Conservation (phyloP, 352 stramenopile genomes). For the Globisporangium camurandrum region DNA sequence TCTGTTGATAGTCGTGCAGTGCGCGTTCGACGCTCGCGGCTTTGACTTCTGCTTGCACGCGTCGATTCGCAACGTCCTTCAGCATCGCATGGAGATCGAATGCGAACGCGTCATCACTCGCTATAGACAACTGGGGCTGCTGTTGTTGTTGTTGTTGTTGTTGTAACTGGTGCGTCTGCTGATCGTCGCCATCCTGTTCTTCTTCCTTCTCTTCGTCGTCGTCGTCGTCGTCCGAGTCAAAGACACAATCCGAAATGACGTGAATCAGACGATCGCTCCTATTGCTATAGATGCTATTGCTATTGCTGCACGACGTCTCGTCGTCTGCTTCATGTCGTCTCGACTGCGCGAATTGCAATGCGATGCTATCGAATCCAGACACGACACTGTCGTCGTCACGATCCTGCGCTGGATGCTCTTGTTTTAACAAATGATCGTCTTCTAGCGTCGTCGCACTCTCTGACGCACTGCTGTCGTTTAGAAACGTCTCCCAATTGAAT, state of each 20-base stretch:
- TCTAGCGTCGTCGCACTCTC: conserved; percentile 26
- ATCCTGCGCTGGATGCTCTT: conserved; percentile 14
- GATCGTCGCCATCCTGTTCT: conserved; percentile 26
- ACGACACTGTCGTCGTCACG: too few species aligned
- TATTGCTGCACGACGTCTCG: too few species aligned
- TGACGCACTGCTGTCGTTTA: conserved; percentile 46
- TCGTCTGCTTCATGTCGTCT: too few species aligned
- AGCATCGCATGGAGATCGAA: conserved; percentile 59
- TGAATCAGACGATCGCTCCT: too few species aligned
- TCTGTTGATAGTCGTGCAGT: conserved; percentile 42
- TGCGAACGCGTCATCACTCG: conserved; percentile 30
- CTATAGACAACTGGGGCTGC: too few species aligned
- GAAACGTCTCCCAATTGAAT: conserved; percentile 64
- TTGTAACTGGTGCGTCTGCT: neutral
- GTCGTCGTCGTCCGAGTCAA: too few species aligned
- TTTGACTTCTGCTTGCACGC: conserved; percentile 62
- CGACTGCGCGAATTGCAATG: too few species aligned
- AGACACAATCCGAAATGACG: too few species aligned
- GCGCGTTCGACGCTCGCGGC: conserved; percentile 35
- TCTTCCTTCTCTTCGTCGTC: conserved; percentile 15
- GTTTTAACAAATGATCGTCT: too few species aligned
- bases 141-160: too few species aligned
- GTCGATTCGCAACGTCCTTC: conserved; percentile 38
- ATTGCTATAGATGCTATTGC: too few species aligned
- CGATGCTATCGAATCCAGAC: too few species aligned